phyloP scores from a whole-genome alignment of 2,329 filamentous ascomycete species.

The Pseudogymnoascus sp. region DNA sequence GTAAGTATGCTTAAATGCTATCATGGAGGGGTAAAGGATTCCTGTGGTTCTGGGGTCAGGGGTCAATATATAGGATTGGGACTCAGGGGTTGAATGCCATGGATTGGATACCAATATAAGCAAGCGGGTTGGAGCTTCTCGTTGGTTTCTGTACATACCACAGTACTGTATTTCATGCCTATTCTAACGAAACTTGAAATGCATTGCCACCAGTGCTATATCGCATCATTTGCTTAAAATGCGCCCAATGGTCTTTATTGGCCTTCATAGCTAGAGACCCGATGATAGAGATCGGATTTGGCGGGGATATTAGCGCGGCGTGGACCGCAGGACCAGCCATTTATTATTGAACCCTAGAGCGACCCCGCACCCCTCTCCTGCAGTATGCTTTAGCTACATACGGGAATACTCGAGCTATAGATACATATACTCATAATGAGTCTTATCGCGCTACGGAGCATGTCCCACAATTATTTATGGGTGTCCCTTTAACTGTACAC shows the following conservation, averaged over 20 bases:
- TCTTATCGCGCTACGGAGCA: neutral
- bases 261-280: neutral
- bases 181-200: neutral
- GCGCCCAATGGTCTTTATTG: neutral
- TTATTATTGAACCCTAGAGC: neutral
- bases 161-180: neutral
- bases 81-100: too few relatives aligned
- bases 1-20: slow-evolving; percentile 13
- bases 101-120: neutral
- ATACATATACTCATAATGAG: neutral
- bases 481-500: neutral
- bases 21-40: neutral
- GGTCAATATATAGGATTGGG: neutral
- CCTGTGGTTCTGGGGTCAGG: neutral
- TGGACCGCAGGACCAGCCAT: neutral
- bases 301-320: neutral
- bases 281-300: neutral
- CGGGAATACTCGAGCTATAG: neutral
- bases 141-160: neutral
- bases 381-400: neutral
- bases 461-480: neutral
- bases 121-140: neutral
- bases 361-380: neutral
- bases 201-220: neutral
- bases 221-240: neutral